A percentile compares a stretch with the other conserved stretches of the same genome.
Conservation (phyloP, 345 rosid genomes). For the Boechera divaricarpa region DNA sequence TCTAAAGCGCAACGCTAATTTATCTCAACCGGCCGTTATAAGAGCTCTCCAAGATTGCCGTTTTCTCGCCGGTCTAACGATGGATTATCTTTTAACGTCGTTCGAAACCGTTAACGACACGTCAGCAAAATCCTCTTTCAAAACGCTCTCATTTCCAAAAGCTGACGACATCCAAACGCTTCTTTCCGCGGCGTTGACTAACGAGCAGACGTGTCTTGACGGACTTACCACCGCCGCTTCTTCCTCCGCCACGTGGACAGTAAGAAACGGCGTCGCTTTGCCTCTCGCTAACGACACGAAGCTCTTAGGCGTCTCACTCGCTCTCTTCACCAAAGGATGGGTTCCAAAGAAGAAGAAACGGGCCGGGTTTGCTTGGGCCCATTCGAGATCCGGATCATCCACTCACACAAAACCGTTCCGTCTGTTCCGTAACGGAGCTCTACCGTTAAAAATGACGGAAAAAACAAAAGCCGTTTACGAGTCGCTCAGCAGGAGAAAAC, state of each 20-base stretch:
- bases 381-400: conserved; percentile 36
- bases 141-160: conserved; percentile 46
- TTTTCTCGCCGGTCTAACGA: conserved; percentile 57
- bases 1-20: conserved; percentile 48
- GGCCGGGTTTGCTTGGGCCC: conserved; percentile 46
- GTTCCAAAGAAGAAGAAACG: conserved; percentile 61
- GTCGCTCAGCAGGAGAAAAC: conserved; percentile 47
- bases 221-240: conserved; percentile 58
- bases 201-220: conserved; percentile 78
- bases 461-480: conserved; percentile 54
- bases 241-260: conserved; percentile 54
- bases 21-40: conserved; percentile 50
- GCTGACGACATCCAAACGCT: conserved; percentile 78
- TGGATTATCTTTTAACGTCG: conserved; percentile 63
- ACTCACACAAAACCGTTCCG: conserved; percentile 35
- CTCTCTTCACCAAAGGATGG: conserved; percentile 79
- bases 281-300: conserved; percentile 78
- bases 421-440: conserved; percentile 50
- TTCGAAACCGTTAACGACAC: conserved; percentile 53
- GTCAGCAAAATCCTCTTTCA: conserved; percentile 26
- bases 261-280: conserved; percentile 51
- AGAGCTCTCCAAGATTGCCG: conserved; percentile 86
- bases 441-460: conserved; percentile 69
- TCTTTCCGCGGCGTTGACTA: conserved; percentile 79
- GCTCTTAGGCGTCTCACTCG: conserved; percentile 73